phyloP scores from a whole-genome alignment of 2,329 filamentous ascomycete genomes.

The Gaeumannomyces sp. region DNA sequence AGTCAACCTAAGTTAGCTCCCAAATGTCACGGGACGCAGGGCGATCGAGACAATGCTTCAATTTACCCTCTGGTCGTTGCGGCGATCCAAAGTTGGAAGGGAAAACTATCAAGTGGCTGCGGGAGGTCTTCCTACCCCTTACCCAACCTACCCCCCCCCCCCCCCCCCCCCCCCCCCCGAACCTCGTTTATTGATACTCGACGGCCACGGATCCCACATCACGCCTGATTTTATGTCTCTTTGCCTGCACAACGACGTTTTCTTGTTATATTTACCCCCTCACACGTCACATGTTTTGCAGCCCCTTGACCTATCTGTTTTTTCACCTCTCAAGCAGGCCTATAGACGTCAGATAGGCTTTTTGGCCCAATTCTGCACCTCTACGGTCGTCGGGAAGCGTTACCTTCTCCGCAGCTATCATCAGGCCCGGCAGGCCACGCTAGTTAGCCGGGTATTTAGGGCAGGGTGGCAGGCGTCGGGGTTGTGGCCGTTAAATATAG shows the following conservation, averaged over 20 bases:
- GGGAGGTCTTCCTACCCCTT: slow-evolving; percentile 1
- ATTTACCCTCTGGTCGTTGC: too few species aligned
- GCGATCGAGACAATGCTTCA: too few species aligned
- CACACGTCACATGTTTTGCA: slow-evolving; percentile 5
- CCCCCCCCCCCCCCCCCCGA: too few species aligned
- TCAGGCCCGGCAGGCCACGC: slow-evolving; percentile 1
- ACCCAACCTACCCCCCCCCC: too few species aligned
- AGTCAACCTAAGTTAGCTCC: too few species aligned
- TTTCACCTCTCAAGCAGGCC: not conserved
- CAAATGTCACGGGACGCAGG: too few species aligned
- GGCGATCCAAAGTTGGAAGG: too few species aligned
- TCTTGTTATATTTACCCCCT: slow-evolving; percentile 3
- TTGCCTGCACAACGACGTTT: slow-evolving; percentile 3
- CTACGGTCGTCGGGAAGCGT: slow-evolving; percentile 2
- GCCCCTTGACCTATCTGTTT: slow-evolving; percentile 5
- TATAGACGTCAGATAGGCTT: not conserved
- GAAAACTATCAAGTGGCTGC: not conserved
- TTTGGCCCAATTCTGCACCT: not conserved
- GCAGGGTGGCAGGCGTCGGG: slow-evolving; percentile 5
- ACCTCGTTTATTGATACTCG: slow-evolving; percentile 2
- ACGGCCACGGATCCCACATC: slow-evolving; percentile 3
- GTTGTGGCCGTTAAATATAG: slow-evolving; percentile 6
- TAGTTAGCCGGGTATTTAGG: not conserved
- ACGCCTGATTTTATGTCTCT: slow-evolving; percentile 1
- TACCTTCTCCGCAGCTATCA: slow-evolving; percentile 3